phyloP scores from a whole-genome alignment of 306 rosid genomes.

The Vicia faba region DNA sequence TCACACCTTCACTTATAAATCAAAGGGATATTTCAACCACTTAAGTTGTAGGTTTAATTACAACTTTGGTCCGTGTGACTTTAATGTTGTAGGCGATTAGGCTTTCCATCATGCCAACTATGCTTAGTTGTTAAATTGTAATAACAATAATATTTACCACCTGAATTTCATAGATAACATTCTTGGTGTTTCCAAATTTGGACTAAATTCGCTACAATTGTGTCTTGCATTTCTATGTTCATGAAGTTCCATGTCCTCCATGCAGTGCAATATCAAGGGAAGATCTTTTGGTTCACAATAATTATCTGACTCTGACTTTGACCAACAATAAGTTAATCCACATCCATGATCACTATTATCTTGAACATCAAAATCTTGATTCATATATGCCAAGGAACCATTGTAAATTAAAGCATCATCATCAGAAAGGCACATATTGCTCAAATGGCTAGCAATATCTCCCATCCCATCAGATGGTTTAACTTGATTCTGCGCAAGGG shows the following conservation, averaged over 20 bases:
- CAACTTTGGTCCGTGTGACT: too few species aligned
- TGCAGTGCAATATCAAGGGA: slow-evolving; percentile 52
- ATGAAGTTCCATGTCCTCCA: slow-evolving; percentile 43
- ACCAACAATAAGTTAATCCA: slow-evolving; percentile 70
- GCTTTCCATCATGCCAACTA: too few species aligned
- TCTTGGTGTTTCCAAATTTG: slow-evolving; percentile 59
- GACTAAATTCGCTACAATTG: slow-evolving; percentile 44
- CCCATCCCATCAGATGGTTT: slow-evolving; percentile 42
- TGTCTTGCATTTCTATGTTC: slow-evolving; percentile 44
- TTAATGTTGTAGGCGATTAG: too few species aligned
- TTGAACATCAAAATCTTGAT: slow-evolving; percentile 49
- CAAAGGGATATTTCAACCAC: too few species aligned
- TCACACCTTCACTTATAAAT: too few species aligned
- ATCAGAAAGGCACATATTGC: slow-evolving; percentile 56
- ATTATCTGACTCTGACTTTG: slow-evolving; percentile 53
- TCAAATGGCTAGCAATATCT: slow-evolving; percentile 35
- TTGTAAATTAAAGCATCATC: slow-evolving; percentile 45
- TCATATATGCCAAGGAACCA: slow-evolving; percentile 27
- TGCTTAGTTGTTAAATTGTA: too few species aligned
- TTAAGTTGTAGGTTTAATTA: too few species aligned
- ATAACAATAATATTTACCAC: too few species aligned
- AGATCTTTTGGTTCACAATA: slow-evolving; percentile 48
- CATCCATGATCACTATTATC: slow-evolving; percentile 53
- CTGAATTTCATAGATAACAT: slow-evolving; percentile 70
- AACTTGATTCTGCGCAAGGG: slow-evolving; percentile 36